A percentile compares a stretch with the other conserved stretches of the same genome.
These are phyloP conservation scores for Sporothrix mexicana DNA, from an alignment of 2,329 filamentous ascomycete genomes.

Conservation along the genomic window DNA sequence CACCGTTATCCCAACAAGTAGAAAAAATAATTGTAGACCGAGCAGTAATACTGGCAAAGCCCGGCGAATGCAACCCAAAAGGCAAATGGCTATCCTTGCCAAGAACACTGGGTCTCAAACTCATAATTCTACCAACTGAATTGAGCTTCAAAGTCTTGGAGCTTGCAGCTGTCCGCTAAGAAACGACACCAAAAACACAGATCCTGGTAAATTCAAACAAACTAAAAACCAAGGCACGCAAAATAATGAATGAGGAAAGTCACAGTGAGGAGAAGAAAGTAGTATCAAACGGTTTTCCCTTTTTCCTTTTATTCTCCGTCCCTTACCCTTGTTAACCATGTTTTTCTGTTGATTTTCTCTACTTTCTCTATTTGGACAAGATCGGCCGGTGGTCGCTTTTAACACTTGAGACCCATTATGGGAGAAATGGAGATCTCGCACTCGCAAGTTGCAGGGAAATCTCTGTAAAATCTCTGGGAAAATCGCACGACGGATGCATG, in stretches of 20 bases:
- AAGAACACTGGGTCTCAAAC: background rate
- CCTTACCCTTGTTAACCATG: background rate
- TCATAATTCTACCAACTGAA: background rate
- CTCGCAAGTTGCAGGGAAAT: background rate
- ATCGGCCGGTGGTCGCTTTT: background rate
- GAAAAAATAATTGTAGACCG: background rate
- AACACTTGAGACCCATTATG: background rate
- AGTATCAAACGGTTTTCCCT: background rate
- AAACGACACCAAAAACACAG: background rate
- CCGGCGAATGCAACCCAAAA: background rate
- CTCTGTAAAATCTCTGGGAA: too few relatives aligned
- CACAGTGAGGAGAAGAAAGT: background rate
- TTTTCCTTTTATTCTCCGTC: background rate
- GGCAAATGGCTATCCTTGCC: background rate
- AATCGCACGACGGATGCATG: background rate
- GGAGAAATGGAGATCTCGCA: background rate
- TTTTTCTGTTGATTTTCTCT: background rate
- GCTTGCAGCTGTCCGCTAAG: slow-evolving; percentile 15
- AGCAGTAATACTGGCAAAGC: too few relatives aligned
- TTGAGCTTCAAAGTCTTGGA: background rate
- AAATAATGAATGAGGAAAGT: background rate
- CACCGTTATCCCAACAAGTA: background rate
- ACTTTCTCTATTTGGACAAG: background rate
- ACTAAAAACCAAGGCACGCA: slow-evolving; percentile 20
- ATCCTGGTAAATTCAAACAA: background rate